These are phyloP conservation scores for Draba incana DNA, from an alignment of 345 rosid species.

Conservation along the genomic window DNA sequence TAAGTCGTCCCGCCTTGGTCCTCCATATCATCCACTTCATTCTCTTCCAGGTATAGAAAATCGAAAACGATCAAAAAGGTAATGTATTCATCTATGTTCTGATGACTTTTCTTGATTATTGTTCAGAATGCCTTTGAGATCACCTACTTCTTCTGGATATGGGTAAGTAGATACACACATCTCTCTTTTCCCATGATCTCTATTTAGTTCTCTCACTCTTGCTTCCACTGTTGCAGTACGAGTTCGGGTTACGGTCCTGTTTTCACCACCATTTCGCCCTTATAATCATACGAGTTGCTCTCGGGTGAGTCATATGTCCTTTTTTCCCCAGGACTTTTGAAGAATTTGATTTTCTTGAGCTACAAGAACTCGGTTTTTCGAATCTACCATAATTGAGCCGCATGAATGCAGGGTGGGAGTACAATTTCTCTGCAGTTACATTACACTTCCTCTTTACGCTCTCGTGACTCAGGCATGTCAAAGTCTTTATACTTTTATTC, in stretches of 20 bases:
- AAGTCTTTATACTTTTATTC: not conserved
- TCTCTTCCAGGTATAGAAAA: constrained; percentile 72
- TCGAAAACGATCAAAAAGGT: not conserved
- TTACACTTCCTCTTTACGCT: constrained; percentile 94
- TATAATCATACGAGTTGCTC: constrained; percentile 49
- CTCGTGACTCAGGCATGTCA: constrained; percentile 91
- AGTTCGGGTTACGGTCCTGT: constrained; percentile 85
- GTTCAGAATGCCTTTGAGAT: constrained; percentile 94
- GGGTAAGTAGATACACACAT: constrained; percentile 51
- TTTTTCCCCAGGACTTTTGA: not conserved
- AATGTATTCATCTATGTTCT: constrained; percentile 9
- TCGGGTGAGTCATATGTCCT: constrained; percentile 59
- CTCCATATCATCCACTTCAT: constrained; percentile 86
- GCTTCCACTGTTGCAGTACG: constrained; percentile 60
- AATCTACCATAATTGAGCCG: not conserved
- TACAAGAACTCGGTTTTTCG: not conserved
- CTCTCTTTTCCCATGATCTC: constrained; percentile 7
- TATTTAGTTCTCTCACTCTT: constrained; percentile 19
- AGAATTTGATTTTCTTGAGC: constrained; percentile 7
- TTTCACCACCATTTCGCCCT: constrained; percentile 60
- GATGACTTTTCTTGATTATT: constrained; percentile 24
- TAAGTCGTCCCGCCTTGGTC: constrained; percentile 69
- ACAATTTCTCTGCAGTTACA: constrained; percentile 85
- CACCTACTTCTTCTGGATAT: constrained; percentile 93
- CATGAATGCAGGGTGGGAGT: constrained; percentile 59